A percentile compares a stretch with the other conserved stretches of the same genome.
phyloP scores from a whole-genome alignment of 148 eudicot genomes.

The Rhododendron molle region DNA sequence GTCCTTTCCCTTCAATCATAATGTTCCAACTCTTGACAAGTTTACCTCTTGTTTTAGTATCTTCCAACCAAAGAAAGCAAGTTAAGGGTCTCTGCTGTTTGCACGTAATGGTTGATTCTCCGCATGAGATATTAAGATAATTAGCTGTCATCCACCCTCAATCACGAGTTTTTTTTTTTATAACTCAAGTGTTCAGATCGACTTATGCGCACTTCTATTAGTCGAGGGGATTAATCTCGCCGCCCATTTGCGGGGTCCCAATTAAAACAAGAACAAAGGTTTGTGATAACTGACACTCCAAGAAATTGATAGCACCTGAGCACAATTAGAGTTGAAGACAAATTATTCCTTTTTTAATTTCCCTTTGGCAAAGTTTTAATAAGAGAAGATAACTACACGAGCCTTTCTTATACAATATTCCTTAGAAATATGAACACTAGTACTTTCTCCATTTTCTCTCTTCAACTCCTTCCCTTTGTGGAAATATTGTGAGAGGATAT shows the following conservation, averaged over 20 bases:
- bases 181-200: background rate
- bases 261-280: too few species aligned
- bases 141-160: background rate
- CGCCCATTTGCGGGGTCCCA: too few species aligned
- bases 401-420: background rate
- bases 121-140: background rate
- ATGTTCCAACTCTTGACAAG: background rate
- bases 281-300: accelerated
- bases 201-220: too few species aligned
- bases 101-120: background rate
- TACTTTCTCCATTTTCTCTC: background rate
- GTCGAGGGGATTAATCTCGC: too few species aligned
- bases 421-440: background rate
- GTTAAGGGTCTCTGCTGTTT: background rate
- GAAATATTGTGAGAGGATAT: background rate
- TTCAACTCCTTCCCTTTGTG: background rate
- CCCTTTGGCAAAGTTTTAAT: background rate
- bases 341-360: too few species aligned
- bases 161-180: too few species aligned
- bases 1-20: background rate
- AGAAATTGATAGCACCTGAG: too few species aligned
- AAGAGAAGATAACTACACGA: background rate
- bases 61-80: background rate
- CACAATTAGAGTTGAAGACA: too few species aligned
- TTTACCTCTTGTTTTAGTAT: background rate